Conservation (phyloP, 208 protist species). For the Giardia muris region DNA sequence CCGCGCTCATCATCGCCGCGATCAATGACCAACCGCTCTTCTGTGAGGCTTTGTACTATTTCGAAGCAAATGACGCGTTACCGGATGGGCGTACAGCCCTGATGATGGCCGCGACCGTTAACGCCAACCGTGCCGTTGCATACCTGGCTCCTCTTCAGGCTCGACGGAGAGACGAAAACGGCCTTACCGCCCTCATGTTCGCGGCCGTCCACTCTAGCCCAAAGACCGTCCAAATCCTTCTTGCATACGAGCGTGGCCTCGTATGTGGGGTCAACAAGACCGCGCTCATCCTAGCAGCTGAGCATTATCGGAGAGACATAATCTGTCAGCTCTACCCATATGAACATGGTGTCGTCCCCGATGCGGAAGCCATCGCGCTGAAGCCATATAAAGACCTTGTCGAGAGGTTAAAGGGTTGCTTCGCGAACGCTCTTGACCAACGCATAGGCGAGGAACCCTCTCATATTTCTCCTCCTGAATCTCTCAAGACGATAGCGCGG, state of each 20-base stretch:
- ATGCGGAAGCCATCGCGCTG: neutral
- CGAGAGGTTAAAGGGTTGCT: too few species aligned
- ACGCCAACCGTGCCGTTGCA: neutral
- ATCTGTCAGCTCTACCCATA: neutral
- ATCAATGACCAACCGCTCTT: neutral
- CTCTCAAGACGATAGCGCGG: too few species aligned
- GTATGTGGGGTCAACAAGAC: neutral
- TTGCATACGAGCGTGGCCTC: neutral
- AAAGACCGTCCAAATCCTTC: neutral
- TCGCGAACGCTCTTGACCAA: too few species aligned
- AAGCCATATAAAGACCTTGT: neutral
- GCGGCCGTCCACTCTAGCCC: neutral
- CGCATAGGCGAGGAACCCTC: too few species aligned
- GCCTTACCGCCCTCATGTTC: neutral
- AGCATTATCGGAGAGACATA: neutral
- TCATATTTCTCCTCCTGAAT: too few species aligned
- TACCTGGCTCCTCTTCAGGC: neutral
- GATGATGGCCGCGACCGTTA: neutral
- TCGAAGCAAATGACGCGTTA: neutral
- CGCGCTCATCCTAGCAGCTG: neutral
- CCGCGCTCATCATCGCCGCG: neutral
- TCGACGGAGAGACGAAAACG: neutral
- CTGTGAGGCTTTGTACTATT: neutral
- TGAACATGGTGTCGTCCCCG: neutral
- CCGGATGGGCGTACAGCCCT: neutral